Evolutionary conservation across 352 stramenopile species (phyloP).

Genomic region (Globisporangium echinulatum): DNA sequence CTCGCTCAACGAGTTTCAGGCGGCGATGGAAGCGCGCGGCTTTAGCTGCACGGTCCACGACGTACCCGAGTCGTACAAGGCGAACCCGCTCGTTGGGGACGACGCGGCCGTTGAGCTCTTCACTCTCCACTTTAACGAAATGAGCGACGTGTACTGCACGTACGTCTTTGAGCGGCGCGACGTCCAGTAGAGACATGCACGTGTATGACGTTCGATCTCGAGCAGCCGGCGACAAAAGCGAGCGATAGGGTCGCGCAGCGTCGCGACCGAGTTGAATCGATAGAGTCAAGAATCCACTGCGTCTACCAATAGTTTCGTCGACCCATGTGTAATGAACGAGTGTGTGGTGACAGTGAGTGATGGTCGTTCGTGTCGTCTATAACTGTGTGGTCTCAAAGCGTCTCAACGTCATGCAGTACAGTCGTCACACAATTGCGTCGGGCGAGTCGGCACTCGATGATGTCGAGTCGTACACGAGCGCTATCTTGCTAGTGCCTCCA

Average conservation of each 20-base stretch:
- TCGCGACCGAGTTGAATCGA: no score
- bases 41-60: slow-evolving; percentile 59
- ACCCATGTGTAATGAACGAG: not conserved
- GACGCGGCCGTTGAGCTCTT: slow-evolving; percentile 68
- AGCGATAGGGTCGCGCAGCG: no score
- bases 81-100: slow-evolving; percentile 71
- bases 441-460: not conserved
- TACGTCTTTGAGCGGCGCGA: slow-evolving; percentile 68
- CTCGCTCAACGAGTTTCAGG: slow-evolving; percentile 79
- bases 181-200: no score
- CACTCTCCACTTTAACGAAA: slow-evolving; percentile 86
- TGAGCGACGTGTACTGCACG: slow-evolving; percentile 85
- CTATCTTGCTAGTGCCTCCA: not conserved
- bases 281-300: no score
- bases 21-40: slow-evolving; percentile 60
- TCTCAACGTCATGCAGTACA: no score
- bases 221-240: no score
- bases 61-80: slow-evolving; percentile 78
- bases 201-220: no score
- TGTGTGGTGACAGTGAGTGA: not conserved
- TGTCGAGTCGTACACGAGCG: not conserved
- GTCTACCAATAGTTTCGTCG: no score
- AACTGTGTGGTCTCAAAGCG: not conserved
- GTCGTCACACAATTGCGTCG: not conserved
- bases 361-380: not conserved